phyloP scores from a whole-genome alignment of 495 filamentous ascomycete species.

The Polyplosphaeria fusca region DNA sequence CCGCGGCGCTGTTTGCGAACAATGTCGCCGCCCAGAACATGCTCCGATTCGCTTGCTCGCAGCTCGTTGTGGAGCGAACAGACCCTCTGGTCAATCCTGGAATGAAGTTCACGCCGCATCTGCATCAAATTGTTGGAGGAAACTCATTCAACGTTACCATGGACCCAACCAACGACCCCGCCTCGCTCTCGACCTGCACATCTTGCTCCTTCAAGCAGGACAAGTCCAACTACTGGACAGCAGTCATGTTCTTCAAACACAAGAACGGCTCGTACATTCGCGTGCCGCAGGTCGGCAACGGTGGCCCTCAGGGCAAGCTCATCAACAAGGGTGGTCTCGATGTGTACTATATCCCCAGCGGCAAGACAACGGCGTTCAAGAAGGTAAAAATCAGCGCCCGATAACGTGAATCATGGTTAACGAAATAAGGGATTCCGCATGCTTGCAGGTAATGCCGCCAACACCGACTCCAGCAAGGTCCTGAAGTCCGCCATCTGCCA shows the following conservation, averaged over 20 bases:
- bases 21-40: conserved; percentile 49
- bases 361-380: conserved; percentile 30
- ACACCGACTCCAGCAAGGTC: conserved; percentile 46
- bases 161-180: conserved; percentile 35
- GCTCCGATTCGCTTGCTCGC: conserved; percentile 57
- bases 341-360: conserved; percentile 40
- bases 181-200: conserved; percentile 26
- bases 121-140: conserved; percentile 33
- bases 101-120: conserved; percentile 34
- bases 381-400: conserved; percentile 5
- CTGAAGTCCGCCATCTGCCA: conserved; percentile 39
- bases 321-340: conserved; percentile 33
- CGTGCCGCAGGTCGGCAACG: conserved; percentile 28
- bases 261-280: conserved; percentile 29
- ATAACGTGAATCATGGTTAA: not conserved
- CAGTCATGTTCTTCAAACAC: conserved; percentile 34
- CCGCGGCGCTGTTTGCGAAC: conserved; percentile 50
- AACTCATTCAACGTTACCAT: conserved; percentile 35
- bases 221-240: conserved; percentile 36
- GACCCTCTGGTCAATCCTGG: conserved; percentile 33
- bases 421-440: conserved; percentile 28
- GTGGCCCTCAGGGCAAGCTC: conserved; percentile 30
- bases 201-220: conserved; percentile 30
- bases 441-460: conserved; percentile 25
- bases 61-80: conserved; percentile 48